A percentile compares a stretch with the other conserved stretches of the same genome.
phyloP scores from a whole-genome alignment of 2,329 filamentous ascomycete genomes.

The Diaporthe caulivora region DNA sequence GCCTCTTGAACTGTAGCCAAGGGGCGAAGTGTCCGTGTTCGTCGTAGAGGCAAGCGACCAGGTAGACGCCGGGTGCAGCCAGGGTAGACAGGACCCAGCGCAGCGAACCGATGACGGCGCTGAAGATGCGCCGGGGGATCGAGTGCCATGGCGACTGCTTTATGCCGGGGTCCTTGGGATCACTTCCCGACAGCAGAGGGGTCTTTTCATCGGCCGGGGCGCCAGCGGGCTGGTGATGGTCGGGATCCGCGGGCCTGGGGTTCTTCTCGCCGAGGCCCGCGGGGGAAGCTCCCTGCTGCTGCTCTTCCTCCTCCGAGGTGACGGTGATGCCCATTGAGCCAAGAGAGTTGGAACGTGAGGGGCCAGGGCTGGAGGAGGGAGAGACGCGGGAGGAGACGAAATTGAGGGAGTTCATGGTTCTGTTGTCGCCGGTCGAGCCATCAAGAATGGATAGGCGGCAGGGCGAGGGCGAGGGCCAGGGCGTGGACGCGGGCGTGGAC shows the following conservation, averaged over 20 bases:
- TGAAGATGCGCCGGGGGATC: conserved; percentile 77
- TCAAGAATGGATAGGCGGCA: conserved; percentile 49
- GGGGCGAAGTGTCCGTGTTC: conserved; percentile 83
- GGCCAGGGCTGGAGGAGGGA: conserved; percentile 66
- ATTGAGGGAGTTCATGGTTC: conserved; percentile 96
- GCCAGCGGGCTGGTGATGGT: conserved; percentile 51
- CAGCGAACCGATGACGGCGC: conserved; percentile 80
- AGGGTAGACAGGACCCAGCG: conserved; percentile 84
- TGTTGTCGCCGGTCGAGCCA: conserved; percentile 64
- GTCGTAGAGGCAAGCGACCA: conserved; percentile 87
- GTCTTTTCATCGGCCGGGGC: conserved; percentile 72
- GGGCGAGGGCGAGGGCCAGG: neutral
- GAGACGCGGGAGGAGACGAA: conserved; percentile 89
- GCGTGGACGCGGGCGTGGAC: neutral
- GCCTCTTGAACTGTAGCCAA: conserved; percentile 77
- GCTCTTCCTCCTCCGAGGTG: conserved; percentile 56
- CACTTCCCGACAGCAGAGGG: conserved; percentile 67
- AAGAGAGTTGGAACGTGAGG: conserved; percentile 72
- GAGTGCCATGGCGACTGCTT: conserved; percentile 64
- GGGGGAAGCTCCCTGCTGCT: conserved; percentile 46
- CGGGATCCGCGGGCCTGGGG: conserved; percentile 47
- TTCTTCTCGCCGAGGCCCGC: conserved; percentile 49
- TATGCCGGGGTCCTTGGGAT: conserved; percentile 48
- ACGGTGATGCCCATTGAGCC: conserved; percentile 63
- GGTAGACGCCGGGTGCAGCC: conserved; percentile 82